These are phyloP conservation scores for Cucurbita pepo DNA, from an alignment of 306 rosid species.

Conservation along the genomic window DNA sequence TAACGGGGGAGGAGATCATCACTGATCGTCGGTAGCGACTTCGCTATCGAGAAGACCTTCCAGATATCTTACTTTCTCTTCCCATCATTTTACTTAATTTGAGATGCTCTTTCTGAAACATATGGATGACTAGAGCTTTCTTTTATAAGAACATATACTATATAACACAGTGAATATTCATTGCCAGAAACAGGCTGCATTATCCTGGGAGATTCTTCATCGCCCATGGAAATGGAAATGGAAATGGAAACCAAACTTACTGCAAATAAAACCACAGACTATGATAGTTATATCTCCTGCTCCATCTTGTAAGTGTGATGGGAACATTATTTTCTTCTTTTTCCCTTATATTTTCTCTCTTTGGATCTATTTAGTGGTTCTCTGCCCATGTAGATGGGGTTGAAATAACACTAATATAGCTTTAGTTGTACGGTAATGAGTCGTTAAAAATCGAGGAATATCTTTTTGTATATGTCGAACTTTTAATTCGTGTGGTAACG, in stretches of 20 bases:
- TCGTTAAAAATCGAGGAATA: not conserved
- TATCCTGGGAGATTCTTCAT: slow-evolving; percentile 5
- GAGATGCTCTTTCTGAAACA: slow-evolving; percentile 11
- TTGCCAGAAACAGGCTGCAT: slow-evolving; percentile 14
- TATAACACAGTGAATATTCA: not conserved
- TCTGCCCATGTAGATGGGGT: not conserved
- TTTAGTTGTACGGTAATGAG: not conserved
- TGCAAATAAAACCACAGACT: slow-evolving; percentile 16
- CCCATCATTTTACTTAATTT: slow-evolving; percentile 5
- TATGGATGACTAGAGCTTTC: slow-evolving; percentile 5
- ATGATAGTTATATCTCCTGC: not conserved
- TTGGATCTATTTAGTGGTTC: not conserved
- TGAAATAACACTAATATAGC: not conserved
- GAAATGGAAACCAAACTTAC: slow-evolving; percentile 1
- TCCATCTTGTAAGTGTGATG: not conserved
- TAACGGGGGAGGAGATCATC: slow-evolving; percentile 47
- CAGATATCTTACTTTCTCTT: slow-evolving; percentile 14
- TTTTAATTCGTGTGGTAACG: not conserved
- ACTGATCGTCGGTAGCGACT: slow-evolving; percentile 22
- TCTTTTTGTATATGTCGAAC: not conserved
- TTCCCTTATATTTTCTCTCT: not conserved
- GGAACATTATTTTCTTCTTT: not conserved
- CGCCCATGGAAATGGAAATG: slow-evolving; percentile 12
- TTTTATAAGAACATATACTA: not conserved
- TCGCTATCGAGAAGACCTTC: not conserved